Conservation (phyloP, 2,329 filamentous ascomycete genomes). For the Xylaria sp. region DNA sequence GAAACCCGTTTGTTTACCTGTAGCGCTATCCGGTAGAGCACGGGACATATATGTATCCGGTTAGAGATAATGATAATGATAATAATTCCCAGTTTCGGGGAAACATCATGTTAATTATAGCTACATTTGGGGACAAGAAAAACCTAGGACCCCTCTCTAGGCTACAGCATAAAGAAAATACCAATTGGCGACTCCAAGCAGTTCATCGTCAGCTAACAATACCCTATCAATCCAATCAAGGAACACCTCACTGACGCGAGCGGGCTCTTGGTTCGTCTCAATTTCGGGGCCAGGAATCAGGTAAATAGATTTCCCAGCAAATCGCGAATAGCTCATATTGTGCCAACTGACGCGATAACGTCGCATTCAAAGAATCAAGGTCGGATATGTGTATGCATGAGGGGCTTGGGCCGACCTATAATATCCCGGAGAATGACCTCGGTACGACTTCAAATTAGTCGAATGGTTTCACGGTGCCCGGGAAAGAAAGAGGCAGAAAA, state of each 20-base stretch:
- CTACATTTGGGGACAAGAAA: no score
- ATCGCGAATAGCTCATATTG: neutral
- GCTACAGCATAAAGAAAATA: constrained; percentile 3
- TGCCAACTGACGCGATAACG: neutral
- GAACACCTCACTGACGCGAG: neutral
- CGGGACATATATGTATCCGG: neutral
- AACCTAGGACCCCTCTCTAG: neutral
- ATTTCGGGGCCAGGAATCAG: neutral
- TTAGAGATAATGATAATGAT: no score
- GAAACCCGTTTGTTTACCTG: neutral
- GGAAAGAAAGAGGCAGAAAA: neutral
- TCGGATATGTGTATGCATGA: neutral
- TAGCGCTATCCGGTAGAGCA: neutral
- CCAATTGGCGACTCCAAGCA: neutral
- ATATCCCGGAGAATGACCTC: no score
- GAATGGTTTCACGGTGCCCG: neutral
- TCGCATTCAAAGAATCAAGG: neutral
- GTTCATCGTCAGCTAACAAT: neutral
- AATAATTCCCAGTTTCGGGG: neutral
- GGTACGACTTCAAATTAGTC: neutral
- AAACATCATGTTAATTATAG: no score
- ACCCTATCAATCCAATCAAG: neutral
- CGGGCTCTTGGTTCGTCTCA: neutral
- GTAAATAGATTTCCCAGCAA: neutral
- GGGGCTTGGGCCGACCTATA: no score